phyloP scores from a whole-genome alignment of 257 asterid species.

The Nicotiana obtusifolia region DNA sequence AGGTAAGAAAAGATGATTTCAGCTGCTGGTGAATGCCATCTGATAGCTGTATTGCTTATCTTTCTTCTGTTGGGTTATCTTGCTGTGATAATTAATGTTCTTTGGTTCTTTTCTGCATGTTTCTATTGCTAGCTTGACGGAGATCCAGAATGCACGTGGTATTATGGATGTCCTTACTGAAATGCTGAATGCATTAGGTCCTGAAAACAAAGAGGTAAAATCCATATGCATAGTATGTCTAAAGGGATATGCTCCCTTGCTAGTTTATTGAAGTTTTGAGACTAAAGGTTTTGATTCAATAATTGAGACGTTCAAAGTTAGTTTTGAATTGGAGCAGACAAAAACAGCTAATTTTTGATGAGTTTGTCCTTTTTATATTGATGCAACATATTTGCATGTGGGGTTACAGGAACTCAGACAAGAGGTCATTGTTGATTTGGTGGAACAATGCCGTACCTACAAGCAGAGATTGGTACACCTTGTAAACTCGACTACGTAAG shows the following conservation, averaged over 20 bases:
- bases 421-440: slow-evolving; percentile 17
- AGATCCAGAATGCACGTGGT: slow-evolving; percentile 96
- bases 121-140: slow-evolving; percentile 58
- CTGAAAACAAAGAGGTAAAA: slow-evolving; percentile 81
- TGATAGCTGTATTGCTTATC: not conserved
- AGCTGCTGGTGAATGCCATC: not conserved
- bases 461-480: slow-evolving; percentile 20
- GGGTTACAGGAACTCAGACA: slow-evolving; percentile 59
- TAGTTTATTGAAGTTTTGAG: not conserved
- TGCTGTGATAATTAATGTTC: slow-evolving; percentile 14
- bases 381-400: slow-evolving; percentile 13
- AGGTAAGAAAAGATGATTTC: not conserved
- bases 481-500: slow-evolving; percentile 19
- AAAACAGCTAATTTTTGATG: not conserved
- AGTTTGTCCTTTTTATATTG: not conserved
- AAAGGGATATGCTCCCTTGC: not conserved
- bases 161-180: slow-evolving; percentile 16
- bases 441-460: slow-evolving; percentile 19
- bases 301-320: not conserved
- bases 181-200: slow-evolving; percentile 66
- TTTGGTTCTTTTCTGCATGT: not conserved
- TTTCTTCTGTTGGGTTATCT: not conserved
- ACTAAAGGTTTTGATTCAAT: not conserved
- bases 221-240: not conserved
- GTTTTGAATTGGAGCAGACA: not conserved